Evolutionary conservation across 805 yeast genomes (phyloP).

Genomic region (Cyberlindnera maclurae): DNA sequence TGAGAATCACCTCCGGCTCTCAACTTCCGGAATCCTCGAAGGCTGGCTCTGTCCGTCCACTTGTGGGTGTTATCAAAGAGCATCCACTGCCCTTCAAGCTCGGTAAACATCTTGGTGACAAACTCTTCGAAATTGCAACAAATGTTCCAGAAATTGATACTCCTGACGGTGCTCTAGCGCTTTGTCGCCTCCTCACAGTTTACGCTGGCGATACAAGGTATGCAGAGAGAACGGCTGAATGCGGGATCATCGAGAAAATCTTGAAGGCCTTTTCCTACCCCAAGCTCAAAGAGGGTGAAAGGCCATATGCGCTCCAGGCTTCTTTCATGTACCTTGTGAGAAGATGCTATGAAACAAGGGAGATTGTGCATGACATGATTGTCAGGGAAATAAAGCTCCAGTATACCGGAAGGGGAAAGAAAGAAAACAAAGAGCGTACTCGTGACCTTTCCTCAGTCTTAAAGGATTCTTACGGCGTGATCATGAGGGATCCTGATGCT

Average conservation of each 20-base stretch:
- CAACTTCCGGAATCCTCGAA: constrained; percentile 41
- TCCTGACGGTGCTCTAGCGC: constrained; percentile 41
- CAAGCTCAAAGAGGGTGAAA: constrained; percentile 28
- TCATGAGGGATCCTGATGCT: constrained; percentile 39
- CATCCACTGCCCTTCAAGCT: constrained; percentile 21
- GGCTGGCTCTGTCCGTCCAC: constrained; percentile 17
- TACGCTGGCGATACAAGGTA: constrained; percentile 39
- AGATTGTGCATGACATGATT: constrained; percentile 42
- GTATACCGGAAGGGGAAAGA: constrained; percentile 30
- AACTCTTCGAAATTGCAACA: constrained; percentile 39
- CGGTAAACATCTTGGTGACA: constrained; percentile 18
- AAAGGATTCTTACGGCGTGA: constrained; percentile 42
- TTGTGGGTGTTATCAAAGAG: constrained; percentile 11
- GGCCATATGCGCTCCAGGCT: constrained; percentile 36
- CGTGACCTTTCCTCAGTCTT: constrained; percentile 41
- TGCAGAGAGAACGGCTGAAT: constrained; percentile 35
- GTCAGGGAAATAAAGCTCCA: constrained; percentile 41
- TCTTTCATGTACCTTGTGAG: constrained; percentile 51
- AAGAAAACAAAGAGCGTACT: constrained; percentile 23
- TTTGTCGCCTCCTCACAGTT: constrained; percentile 49
- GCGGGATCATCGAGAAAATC: constrained; percentile 42
- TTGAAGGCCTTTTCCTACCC: constrained; percentile 33
- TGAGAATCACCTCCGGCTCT: constrained; percentile 44
- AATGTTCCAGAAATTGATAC: constrained; percentile 33
- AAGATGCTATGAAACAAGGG: constrained; percentile 59